Percentiles rank a stretch among this genome's conserved stretches.
phyloP scores from a whole-genome alignment of 2,329 filamentous ascomycete species.

The Colletotrichum sp. region DNA sequence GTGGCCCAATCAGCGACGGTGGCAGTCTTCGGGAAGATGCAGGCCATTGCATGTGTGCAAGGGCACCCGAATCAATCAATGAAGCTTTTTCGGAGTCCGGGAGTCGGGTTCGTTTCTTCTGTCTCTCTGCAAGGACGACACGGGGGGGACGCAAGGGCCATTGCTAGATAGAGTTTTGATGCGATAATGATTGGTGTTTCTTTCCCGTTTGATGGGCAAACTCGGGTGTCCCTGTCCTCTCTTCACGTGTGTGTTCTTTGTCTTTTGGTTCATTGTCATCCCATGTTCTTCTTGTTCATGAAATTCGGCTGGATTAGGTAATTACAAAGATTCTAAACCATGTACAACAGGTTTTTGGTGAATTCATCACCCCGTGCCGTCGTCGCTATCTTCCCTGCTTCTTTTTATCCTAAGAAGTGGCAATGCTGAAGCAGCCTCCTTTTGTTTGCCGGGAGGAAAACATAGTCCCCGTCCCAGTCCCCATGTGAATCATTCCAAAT shows the following conservation, averaged over 20 bases:
- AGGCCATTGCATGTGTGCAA: not conserved
- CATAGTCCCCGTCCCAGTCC: not conserved
- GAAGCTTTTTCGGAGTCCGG: not conserved
- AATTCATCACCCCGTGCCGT: not conserved
- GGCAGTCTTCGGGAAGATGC: not conserved
- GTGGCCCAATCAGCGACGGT: not conserved
- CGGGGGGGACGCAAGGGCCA: not conserved
- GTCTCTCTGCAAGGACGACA: not conserved
- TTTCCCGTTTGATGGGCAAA: not conserved
- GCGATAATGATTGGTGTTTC: not conserved
- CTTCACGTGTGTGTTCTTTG: not conserved
- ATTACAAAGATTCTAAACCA: conserved; percentile 16
- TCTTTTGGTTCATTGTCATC: not conserved
- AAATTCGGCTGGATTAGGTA: conserved; percentile 8
- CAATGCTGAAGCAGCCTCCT: not conserved
- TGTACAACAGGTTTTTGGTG: not conserved
- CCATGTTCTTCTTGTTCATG: not conserved
- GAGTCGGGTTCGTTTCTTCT: not conserved
- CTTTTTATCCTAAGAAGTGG: not conserved
- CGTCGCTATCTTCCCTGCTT: not conserved
- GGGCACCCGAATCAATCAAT: not conserved
- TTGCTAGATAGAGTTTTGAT: not conserved
- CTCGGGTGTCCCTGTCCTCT: not conserved
- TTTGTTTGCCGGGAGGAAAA: not conserved
- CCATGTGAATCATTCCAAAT: not conserved